phyloP scores from a whole-genome alignment of 495 filamentous ascomycete species.

The Penicillium canariense region DNA sequence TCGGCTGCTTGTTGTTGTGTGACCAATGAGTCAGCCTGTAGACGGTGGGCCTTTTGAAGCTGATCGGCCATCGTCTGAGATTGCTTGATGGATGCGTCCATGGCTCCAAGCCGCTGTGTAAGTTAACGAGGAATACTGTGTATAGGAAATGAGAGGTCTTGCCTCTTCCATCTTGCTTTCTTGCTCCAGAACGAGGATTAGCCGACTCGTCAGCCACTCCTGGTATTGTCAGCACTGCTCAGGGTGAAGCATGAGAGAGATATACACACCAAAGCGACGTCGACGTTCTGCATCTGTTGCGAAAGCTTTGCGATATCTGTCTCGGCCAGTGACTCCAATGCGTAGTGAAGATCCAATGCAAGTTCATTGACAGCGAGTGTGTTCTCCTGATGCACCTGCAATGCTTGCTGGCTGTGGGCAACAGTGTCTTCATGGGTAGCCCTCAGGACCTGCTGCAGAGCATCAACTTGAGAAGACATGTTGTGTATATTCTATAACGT shows the following conservation, averaged over 20 bases:
- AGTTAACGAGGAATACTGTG: slow-evolving; percentile 11
- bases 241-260: too few species aligned
- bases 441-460: slow-evolving; percentile 31
- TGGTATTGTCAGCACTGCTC: slow-evolving; percentile 1
- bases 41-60: slow-evolving; percentile 36
- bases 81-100: slow-evolving; percentile 35
- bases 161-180: slow-evolving; percentile 36
- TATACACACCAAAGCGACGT: slow-evolving; percentile 31
- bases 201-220: slow-evolving; percentile 32
- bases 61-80: slow-evolving; percentile 35
- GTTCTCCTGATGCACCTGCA: slow-evolving; percentile 25
- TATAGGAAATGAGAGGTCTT: slow-evolving; percentile 1
- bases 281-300: slow-evolving; percentile 31
- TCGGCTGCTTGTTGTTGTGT: slow-evolving; percentile 36
- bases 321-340: slow-evolving; percentile 27
- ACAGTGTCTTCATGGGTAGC: slow-evolving; percentile 36
- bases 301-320: slow-evolving; percentile 26
- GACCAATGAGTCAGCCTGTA: slow-evolving; percentile 36
- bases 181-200: slow-evolving; percentile 31
- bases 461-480: slow-evolving; percentile 25
- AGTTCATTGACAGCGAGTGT: slow-evolving; percentile 30
- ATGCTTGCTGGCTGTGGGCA: slow-evolving; percentile 23
- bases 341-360: slow-evolving; percentile 25
- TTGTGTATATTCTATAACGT: slow-evolving; percentile 33
- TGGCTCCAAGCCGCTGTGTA: slow-evolving; percentile 35